Percentiles rank a stretch among this genome's conserved stretches.
Evolutionary conservation across 2,329 filamentous ascomycete species (phyloP).

Genomic region (Alternaria angustiovoidea): DNA sequence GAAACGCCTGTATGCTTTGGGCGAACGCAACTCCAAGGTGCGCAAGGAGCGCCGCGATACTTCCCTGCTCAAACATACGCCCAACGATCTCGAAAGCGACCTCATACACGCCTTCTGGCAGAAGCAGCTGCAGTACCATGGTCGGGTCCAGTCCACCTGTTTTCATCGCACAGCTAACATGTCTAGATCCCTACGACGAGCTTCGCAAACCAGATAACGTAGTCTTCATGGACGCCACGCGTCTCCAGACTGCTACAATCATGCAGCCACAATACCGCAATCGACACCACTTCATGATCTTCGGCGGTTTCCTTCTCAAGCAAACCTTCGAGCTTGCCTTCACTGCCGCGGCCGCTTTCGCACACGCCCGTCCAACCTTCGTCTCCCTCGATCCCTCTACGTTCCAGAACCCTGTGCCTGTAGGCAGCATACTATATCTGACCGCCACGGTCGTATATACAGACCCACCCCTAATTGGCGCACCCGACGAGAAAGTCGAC

Average conservation of each 20-base stretch:
- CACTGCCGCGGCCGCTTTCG: constrained; percentile 75
- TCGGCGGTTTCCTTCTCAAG: constrained; percentile 77
- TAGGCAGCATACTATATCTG: constrained; percentile 77
- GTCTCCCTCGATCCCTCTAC: constrained; percentile 76
- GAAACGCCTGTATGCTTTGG: constrained; percentile 67
- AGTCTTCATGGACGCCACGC: constrained; percentile 68
- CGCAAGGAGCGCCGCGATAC: constrained; percentile 70
- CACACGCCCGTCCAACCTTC: constrained; percentile 74
- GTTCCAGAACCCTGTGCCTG: constrained; percentile 77
- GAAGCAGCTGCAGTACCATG: constrained; percentile 69
- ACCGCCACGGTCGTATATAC: constrained; percentile 76
- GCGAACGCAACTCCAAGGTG: constrained; percentile 71
- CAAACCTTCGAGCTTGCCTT: constrained; percentile 80
- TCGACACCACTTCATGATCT: constrained; percentile 79
- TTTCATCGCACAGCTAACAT: not conserved
- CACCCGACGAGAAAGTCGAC: constrained; percentile 45
- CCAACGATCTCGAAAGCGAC: constrained; percentile 74
- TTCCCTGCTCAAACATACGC: constrained; percentile 71
- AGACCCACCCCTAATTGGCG: constrained; percentile 63
- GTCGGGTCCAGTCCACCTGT: constrained; percentile 40
- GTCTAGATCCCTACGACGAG: constrained; percentile 62
- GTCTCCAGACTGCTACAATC: constrained; percentile 71
- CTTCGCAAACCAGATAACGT: constrained; percentile 65
- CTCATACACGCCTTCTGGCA: constrained; percentile 79
- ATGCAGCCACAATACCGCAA: constrained; percentile 79